Base-by-base conservation (phyloP, 1,284 basidiomycete genomes). In the Cryptococcus jaspeensis region DNA sequence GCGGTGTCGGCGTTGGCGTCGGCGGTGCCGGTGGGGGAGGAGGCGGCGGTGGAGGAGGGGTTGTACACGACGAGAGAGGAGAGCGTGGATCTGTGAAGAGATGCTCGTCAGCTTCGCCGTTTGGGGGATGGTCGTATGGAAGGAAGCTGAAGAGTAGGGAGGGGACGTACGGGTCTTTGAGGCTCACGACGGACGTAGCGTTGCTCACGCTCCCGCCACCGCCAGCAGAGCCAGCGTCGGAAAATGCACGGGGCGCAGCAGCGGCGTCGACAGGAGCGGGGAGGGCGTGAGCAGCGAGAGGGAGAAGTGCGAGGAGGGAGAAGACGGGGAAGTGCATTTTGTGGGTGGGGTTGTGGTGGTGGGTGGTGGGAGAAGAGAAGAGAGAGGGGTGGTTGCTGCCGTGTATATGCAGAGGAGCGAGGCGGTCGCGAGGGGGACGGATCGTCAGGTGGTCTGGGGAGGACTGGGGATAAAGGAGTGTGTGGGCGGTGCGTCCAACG, bases 11-110 rank as follows among this genome's bases (percentile, higher is more conserved):
- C 4, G 32, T 35, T 11, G 22, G 20, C 8, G 47, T 35, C 28
- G 13, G 12, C 6, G 47, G 5, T 23, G 16, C 47, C 12, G 36
- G 37, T 13, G 11, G 6, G 7, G 48, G 16, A 50, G 37, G 35
- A 40, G 49, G 20, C 16, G n/a, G 42, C 20, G 13, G 46, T 35
- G 35, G 42, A 44, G 12, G 43, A 45, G 23, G 46, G 46, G 35
- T 48, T 48, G 46, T 4, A 50, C 36, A 50, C 49, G 2, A 50
- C 49, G 36, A 39, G 49, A 9, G 49, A 50, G 11, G 46, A 48
- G 25, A 48, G 46, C 25, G 46, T 48, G 25, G 46, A 48, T 35
- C 46, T 48, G 16, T n/a, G n/a, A n/a, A n/a, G n/a, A n/a, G n/a
- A n/a, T n/a, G n/a, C n/a, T n/a, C 43, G 7, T 25, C 11, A 5